Conservation (phyloP, 148 eudicot genomes). For the Gaultheria prostrata region DNA sequence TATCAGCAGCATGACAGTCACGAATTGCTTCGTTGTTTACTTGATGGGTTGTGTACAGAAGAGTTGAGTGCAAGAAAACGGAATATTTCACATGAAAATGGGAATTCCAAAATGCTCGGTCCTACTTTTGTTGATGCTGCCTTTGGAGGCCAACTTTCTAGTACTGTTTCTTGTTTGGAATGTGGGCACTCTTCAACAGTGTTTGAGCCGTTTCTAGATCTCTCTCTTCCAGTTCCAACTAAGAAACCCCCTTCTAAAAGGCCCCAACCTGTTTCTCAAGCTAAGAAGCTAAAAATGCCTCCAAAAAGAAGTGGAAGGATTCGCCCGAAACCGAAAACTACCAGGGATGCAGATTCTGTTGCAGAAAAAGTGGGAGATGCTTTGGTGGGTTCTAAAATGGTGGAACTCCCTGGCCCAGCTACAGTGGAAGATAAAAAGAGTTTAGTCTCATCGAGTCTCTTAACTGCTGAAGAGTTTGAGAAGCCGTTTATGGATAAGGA, state of each 20-base stretch:
- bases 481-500: slow-evolving; percentile 21
- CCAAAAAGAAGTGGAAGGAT: slow-evolving; percentile 54
- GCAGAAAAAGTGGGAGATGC: slow-evolving; percentile 15
- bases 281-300: slow-evolving; percentile 65
- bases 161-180: slow-evolving; percentile 74
- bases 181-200: slow-evolving; percentile 79
- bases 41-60: slow-evolving; percentile 77
- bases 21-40: slow-evolving; percentile 84
- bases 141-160: slow-evolving; percentile 86
- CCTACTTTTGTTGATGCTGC: slow-evolving; percentile 65
- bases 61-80: slow-evolving; percentile 44
- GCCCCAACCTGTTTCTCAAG: slow-evolving; percentile 34
- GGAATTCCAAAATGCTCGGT: slow-evolving; percentile 21
- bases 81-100: slow-evolving; percentile 28
- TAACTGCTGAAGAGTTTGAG: slow-evolving; percentile 16
- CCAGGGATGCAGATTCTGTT: slow-evolving; percentile 31
- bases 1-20: slow-evolving; percentile 94
- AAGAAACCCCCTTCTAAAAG: slow-evolving; percentile 63
- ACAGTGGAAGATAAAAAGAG: slow-evolving; percentile 28
- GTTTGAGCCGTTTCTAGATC: slow-evolving; percentile 81
- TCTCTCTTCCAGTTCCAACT: slow-evolving; percentile 81
- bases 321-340: slow-evolving; percentile 52
- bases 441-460: slow-evolving; percentile 25
- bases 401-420: slow-evolving; percentile 22
- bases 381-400: slow-evolving; percentile 24